These are phyloP conservation scores for Zygosaccharomyces rouxii DNA, from an alignment of 805 yeast species.

Conservation along the genomic window DNA sequence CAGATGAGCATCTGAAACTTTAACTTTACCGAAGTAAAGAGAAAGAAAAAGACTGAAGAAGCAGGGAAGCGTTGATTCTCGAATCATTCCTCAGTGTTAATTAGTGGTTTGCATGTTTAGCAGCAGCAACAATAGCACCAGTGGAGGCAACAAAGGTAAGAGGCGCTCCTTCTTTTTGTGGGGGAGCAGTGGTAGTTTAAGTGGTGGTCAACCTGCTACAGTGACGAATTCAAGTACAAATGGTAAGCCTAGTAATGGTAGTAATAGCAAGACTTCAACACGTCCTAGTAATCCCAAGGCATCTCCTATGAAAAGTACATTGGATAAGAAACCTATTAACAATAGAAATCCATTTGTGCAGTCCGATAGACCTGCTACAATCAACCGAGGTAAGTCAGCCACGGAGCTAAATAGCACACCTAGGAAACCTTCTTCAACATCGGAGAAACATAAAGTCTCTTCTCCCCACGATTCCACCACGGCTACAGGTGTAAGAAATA, in stretches of 20 bases:
- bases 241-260: background rate
- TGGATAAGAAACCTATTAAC: conserved; percentile 9
- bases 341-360: conserved; percentile 11
- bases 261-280: background rate
- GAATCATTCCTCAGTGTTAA: background rate
- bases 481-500: background rate
- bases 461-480: background rate
- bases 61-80: background rate
- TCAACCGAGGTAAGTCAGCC: background rate
- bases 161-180: conserved; percentile 15
- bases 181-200: conserved; percentile 5
- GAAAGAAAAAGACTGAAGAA: background rate
- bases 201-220: conserved; percentile 4
- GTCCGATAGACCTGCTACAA: background rate
- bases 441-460: background rate
- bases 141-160: conserved; percentile 5
- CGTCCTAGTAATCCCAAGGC: background rate
- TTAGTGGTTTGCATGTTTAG: conserved; percentile 1
- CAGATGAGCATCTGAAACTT: conserved; percentile 1
- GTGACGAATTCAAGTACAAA: conserved; percentile 4
- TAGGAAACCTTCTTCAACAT: background rate
- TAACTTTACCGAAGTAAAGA: background rate
- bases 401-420: background rate
- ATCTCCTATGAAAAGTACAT: conserved; percentile 8
- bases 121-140: background rate